Base-by-base conservation (phyloP, 2,329 filamentous ascomycete genomes). In the Fusarium tuaranense region DNA sequence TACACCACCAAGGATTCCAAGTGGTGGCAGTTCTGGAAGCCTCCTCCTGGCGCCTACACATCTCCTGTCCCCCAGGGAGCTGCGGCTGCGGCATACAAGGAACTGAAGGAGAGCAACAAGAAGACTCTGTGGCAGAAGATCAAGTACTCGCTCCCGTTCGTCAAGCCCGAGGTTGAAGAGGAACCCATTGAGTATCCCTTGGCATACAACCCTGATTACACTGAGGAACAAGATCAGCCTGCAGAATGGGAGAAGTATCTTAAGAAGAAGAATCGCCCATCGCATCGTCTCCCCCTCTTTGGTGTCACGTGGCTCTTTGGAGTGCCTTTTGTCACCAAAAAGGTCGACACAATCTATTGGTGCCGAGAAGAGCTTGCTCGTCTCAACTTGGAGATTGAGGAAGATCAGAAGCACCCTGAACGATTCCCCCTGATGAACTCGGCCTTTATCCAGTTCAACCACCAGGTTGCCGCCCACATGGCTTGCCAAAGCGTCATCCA, bases 381-480 rank as follows among this genome's bases (percentile, higher is more conserved):
- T 16, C 86, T 98, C 20, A 99, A 98, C 76, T 80, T 95, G 63
- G 95, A 98, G 81, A 98, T 99, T 64, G 95, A 98, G 77, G 87
- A 92, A 53, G 97, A 98, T 75, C 97, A 99, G 81, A 89, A 92
- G 63, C 88, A 97, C 59, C 93, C 94, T 0, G 95, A 98, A 75
- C 91, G 92, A 6, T 98, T 95, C 72, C 95, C 96, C 0, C 85
- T 95, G 57, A 97, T 98, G 95, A 98, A 94, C 79, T 98, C 96
- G 1, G 97, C 97, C 1, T 99, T 99, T 78, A 95, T 99, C 71
- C 97, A 99, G 81, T 99, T 99, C 88, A 98, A 99, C 80, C 93
- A 98, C 80, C 97, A 99, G 81, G 94, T 98, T 2, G 95, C 96
- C 7, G 97, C 97, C 0, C 97, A 99, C 79, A 98, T 99, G 97